Evolutionary conservation across 192 early-diverging fungal species (phyloP).

Genomic region (Ramicandelaber brevisporus): DNA sequence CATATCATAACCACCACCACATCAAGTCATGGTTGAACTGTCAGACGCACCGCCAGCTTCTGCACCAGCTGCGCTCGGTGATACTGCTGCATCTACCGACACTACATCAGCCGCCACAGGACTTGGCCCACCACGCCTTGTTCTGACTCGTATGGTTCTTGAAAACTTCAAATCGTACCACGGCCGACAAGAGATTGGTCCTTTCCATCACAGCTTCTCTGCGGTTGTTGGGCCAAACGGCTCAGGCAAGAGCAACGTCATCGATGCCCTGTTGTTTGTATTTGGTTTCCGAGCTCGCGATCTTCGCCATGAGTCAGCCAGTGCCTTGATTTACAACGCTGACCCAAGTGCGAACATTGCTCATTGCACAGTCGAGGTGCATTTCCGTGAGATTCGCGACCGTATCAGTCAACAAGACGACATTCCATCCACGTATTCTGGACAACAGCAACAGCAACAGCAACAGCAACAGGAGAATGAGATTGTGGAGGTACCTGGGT

Average conservation of each 20-base stretch:
- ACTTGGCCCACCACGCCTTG: slow-evolving; percentile 28
- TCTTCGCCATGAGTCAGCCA: slow-evolving; percentile 86
- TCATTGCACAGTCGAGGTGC: slow-evolving; percentile 70
- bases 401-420: slow-evolving; percentile 31
- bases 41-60: no score
- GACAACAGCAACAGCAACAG: no score
- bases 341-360: slow-evolving; percentile 36
- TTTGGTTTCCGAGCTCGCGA: slow-evolving; percentile 96
- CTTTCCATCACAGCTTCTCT: slow-evolving; percentile 64
- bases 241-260: slow-evolving; percentile 96
- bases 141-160: slow-evolving; percentile 65
- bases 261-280: slow-evolving; percentile 90
- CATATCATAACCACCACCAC: no score
- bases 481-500: slow-evolving; percentile 32
- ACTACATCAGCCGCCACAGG: no score
- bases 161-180: slow-evolving; percentile 94
- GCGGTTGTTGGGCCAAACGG: slow-evolving; percentile 90
- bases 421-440: slow-evolving; percentile 25
- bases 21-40: no score
- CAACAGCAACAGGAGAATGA: no score
- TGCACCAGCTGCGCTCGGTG: no score
- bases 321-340: slow-evolving; percentile 88
- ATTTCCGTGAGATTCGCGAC: slow-evolving; percentile 82
- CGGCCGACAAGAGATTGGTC: slow-evolving; percentile 73
- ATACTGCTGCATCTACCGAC: no score